These are phyloP conservation scores for Candida gorgasii DNA, from an alignment of 805 yeast species.

Conservation along the genomic window DNA sequence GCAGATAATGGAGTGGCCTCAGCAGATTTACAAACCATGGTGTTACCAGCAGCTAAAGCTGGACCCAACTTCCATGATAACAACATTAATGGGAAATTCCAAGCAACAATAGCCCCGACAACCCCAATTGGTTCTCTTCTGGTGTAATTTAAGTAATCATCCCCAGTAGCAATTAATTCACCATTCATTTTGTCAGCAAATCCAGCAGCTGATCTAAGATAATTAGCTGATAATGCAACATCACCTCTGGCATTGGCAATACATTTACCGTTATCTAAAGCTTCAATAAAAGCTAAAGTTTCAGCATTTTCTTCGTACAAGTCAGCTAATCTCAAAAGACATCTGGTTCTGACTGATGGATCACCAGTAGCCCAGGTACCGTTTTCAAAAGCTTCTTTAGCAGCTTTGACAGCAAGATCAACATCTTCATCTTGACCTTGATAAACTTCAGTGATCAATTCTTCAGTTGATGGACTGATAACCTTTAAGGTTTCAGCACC, in stretches of 20 bases:
- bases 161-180: constrained; percentile 71
- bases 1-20: constrained; percentile 92
- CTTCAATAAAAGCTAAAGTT: constrained; percentile 74
- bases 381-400: constrained; percentile 67
- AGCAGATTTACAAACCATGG: constrained; percentile 85
- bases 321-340: constrained; percentile 72
- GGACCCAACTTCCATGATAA: constrained; percentile 95
- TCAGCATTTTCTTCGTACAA: constrained; percentile 72
- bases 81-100: constrained; percentile 96
- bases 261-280: constrained; percentile 89
- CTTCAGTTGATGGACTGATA: constrained; percentile 69
- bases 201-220: constrained; percentile 84
- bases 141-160: constrained; percentile 71
- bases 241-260: constrained; percentile 70
- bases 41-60: constrained; percentile 87
- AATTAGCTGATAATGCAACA: constrained; percentile 65
- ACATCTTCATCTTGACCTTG: constrained; percentile 80
- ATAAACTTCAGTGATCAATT: constrained; percentile 64
- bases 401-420: constrained; percentile 83
- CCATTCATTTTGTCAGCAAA: constrained; percentile 89
- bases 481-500: constrained; percentile 62
- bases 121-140: constrained; percentile 92
- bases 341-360: constrained; percentile 65
- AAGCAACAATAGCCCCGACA: constrained; percentile 93
- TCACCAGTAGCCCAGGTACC: constrained; percentile 66